These are phyloP conservation scores for Ilex aquifolium DNA, from an alignment of 257 asterid species.

Conservation along the genomic window DNA sequence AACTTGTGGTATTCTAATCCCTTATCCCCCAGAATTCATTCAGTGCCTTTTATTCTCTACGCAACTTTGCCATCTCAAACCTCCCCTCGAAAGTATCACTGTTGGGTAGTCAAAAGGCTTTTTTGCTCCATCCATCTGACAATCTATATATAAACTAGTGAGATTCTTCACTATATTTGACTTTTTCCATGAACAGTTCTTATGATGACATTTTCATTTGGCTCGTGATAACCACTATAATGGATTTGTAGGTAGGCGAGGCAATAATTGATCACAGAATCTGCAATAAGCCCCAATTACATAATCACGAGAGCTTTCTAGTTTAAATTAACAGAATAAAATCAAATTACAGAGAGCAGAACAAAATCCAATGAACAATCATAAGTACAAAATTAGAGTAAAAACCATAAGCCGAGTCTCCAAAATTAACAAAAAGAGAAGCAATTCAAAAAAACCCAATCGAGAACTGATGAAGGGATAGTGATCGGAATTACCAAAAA, in stretches of 20 bases:
- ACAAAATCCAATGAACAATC: not conserved
- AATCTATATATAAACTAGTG: not conserved
- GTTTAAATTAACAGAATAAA: not conserved
- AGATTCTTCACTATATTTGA: not conserved
- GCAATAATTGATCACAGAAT: not conserved
- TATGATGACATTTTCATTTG: not conserved
- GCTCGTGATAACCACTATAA: not conserved
- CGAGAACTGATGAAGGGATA: not conserved
- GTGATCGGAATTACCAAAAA: conserved; percentile 62
- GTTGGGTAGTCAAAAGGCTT: not conserved
- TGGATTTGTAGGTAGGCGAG: not conserved
- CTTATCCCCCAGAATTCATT: no score
- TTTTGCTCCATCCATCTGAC: not conserved
- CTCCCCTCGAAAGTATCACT: not conserved
- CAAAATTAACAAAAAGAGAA: no score
- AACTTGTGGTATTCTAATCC: no score
- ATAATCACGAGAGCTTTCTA: not conserved
- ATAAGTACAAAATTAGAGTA: not conserved
- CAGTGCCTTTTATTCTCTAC: no score
- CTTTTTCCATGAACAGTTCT: not conserved
- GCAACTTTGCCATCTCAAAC: not conserved
- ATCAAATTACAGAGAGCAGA: not conserved
- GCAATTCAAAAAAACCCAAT: not conserved
- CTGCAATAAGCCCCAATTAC: not conserved
- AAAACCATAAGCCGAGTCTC: not conserved